phyloP scores from a whole-genome alignment of 2,329 filamentous ascomycete genomes.

The Colletotrichum salicis region DNA sequence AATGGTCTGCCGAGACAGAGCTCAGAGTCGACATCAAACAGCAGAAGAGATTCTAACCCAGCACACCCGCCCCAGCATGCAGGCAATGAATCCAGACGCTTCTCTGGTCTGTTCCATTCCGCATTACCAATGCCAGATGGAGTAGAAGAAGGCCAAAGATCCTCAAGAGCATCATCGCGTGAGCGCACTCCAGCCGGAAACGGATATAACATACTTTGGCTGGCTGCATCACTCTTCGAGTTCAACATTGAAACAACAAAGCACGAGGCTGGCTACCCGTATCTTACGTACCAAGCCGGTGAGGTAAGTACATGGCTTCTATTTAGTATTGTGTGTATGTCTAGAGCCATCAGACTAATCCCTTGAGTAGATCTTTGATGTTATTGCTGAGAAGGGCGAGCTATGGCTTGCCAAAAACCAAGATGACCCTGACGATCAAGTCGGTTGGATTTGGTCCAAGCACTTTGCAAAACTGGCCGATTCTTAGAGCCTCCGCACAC shows the following conservation, averaged over 20 bases:
- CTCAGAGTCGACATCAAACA: conserved; percentile 59
- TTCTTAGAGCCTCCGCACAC: conserved; percentile 43
- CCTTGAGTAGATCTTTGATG: conserved; percentile 76
- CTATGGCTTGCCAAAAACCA: conserved; percentile 98
- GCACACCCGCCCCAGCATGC: conserved; percentile 62
- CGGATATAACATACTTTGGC: conserved; percentile 82
- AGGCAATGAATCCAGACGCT: conserved; percentile 62
- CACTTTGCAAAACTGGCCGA: conserved; percentile 83
- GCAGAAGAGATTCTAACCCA: conserved; percentile 65
- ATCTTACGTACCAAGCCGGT: conserved; percentile 93
- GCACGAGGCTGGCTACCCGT: conserved; percentile 93
- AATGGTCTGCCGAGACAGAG: conserved; percentile 61
- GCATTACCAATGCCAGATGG: conserved; percentile 83
- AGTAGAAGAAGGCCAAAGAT: conserved; percentile 61
- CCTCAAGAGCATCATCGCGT: conserved; percentile 69
- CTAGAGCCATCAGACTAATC: conserved; percentile 12
- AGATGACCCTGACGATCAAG: conserved; percentile 80
- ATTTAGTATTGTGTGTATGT: conserved; percentile 8
- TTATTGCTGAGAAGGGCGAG: conserved; percentile 96
- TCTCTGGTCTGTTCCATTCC: conserved; percentile 85
- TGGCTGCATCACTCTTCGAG: conserved; percentile 93
- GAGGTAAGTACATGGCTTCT: conserved; percentile 68
- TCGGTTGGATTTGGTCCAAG: conserved; percentile 99
- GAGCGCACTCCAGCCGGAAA: conserved; percentile 64
- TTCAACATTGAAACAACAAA: conserved; percentile 96